These are phyloP conservation scores for Gastrodia elata DNA, from an alignment of 106 monocot genomes.

Conservation along the genomic window DNA sequence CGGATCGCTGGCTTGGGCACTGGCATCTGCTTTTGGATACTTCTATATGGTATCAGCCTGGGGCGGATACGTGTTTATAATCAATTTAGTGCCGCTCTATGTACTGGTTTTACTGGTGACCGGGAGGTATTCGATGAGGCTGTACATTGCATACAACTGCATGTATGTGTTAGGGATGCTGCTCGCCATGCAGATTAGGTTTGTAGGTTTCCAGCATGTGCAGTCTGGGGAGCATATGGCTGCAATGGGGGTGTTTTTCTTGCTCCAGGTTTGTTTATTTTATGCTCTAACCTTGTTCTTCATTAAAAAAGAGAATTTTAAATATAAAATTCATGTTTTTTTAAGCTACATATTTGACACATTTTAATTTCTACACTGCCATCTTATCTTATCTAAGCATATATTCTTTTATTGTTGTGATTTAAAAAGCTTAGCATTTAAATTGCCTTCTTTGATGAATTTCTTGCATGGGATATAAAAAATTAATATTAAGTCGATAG, in stretches of 20 bases:
- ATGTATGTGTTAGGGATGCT: slow-evolving; percentile 73
- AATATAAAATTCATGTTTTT: too few relatives aligned
- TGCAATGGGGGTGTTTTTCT: slow-evolving; percentile 73
- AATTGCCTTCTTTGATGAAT: too few relatives aligned
- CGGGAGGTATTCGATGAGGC: slow-evolving; percentile 73
- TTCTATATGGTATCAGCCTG: slow-evolving; percentile 87
- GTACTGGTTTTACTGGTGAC: slow-evolving; percentile 65
- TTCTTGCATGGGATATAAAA: too few relatives aligned
- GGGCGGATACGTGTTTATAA: slow-evolving; percentile 80
- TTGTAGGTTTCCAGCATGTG: slow-evolving; percentile 79
- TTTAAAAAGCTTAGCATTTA: too few relatives aligned
- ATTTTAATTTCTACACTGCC: too few relatives aligned
- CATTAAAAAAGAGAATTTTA: too few relatives aligned
- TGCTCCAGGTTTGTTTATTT: slow-evolving; percentile 41
- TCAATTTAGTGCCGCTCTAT: slow-evolving; percentile 60
- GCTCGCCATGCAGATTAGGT: slow-evolving; percentile 75
- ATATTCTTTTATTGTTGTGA: too few relatives aligned
- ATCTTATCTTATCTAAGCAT: too few relatives aligned
- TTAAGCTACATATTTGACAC: too few relatives aligned
- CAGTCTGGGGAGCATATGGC: slow-evolving; percentile 90
- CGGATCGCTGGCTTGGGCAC: slow-evolving; percentile 52
- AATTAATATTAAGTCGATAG: too few relatives aligned
- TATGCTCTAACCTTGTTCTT: not conserved
- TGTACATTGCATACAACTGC: slow-evolving; percentile 63
- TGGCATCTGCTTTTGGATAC: slow-evolving; percentile 65